These are phyloP conservation scores for Croton setiger DNA, from an alignment of 441 rosid genomes.

Conservation along the genomic window DNA sequence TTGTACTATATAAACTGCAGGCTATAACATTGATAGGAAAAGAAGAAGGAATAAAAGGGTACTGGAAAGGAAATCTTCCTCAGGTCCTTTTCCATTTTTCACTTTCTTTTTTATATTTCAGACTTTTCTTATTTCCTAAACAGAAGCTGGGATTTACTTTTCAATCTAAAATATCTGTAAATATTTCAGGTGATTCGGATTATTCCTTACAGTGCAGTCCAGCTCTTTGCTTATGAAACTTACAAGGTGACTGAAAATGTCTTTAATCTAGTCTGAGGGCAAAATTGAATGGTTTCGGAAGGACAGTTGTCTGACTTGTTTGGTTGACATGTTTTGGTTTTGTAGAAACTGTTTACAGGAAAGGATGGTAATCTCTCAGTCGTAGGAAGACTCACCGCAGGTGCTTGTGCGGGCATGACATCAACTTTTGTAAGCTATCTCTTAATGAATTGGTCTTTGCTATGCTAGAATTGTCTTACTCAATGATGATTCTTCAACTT, in stretches of 20 bases:
- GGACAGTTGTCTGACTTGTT: slow-evolving; percentile 8
- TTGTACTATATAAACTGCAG: slow-evolving; percentile 32
- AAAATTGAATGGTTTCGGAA: neutral
- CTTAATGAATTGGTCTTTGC: slow-evolving; percentile 4
- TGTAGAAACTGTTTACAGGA: slow-evolving; percentile 76
- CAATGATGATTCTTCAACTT: neutral
- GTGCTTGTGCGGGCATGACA: slow-evolving; percentile 99
- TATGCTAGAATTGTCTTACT: slow-evolving; percentile 2
- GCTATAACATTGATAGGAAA: slow-evolving; percentile 70
- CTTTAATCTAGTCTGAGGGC: slow-evolving; percentile 6
- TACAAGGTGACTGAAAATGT: slow-evolving; percentile 61
- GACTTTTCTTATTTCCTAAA: neutral
- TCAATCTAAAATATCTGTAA: slow-evolving; percentile 23
- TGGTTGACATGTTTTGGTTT: slow-evolving; percentile 24
- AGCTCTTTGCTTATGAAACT: slow-evolving; percentile 87
- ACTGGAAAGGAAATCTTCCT: slow-evolving; percentile 98
- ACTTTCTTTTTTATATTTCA: slow-evolving; percentile 2
- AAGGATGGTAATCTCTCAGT: slow-evolving; percentile 84
- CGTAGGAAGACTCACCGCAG: slow-evolving; percentile 89
- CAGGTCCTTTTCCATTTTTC: slow-evolving; percentile 49
- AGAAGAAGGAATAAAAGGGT: slow-evolving; percentile 92
- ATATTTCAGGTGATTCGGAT: slow-evolving; percentile 77
- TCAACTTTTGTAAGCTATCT: slow-evolving; percentile 74
- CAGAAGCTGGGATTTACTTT: slow-evolving; percentile 13
- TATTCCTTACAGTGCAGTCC: slow-evolving; percentile 91